Base-by-base conservation (phyloP, 1,284 basidiomycete species). In the Flammula alnicola region DNA sequence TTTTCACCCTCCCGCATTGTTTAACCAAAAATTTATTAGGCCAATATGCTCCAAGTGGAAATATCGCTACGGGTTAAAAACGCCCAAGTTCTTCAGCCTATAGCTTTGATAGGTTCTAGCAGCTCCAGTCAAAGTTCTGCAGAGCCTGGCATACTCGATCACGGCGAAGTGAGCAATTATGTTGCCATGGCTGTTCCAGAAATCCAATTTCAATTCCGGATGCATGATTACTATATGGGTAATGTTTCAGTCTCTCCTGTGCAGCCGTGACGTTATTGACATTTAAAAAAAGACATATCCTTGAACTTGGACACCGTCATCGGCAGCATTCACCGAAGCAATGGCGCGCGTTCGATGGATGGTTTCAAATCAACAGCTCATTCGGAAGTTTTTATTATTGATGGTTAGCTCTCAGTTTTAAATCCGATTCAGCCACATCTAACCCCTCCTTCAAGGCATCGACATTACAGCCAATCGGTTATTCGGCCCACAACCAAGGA, bases 181-280 rank as follows among this genome's bases (percentile, higher is more conserved):
- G 59, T 91, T 17, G 66, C 82, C 4, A 62, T 93, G 25, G 69
- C 71, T 0, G 64, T 88, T 3, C 86, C 91, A 0, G 78, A 86
- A 52, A 61, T 95, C 12, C 87, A 93, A 56, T 65, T 95, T 20
- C 80, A 87, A 46, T 74, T 97, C 17, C 79, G 91, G 44, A 74
- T 88, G 44, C 88, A 93, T 58, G 92, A 95, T 60, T 86, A 84
- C 64, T 91, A 83, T 59, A 94, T 96, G 91, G 93, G 92, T 92
- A 65, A n/a, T 49, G 78, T 63, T 22, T 23, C 44, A 43, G 8
- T 30, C 22, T 27, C n/a, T 10, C 22, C 29, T 4, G 22, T 12
- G 20, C 11, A 32, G 4, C 7, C 26, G 10, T 16, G 14, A n/a
- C 4, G 17, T 39, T 23, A 17, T 10, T 1, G 19, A 22, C 9